Evolutionary conservation across 1,284 basidiomycete genomes (phyloP).

Genomic region (Testicularia cyperi): DNA sequence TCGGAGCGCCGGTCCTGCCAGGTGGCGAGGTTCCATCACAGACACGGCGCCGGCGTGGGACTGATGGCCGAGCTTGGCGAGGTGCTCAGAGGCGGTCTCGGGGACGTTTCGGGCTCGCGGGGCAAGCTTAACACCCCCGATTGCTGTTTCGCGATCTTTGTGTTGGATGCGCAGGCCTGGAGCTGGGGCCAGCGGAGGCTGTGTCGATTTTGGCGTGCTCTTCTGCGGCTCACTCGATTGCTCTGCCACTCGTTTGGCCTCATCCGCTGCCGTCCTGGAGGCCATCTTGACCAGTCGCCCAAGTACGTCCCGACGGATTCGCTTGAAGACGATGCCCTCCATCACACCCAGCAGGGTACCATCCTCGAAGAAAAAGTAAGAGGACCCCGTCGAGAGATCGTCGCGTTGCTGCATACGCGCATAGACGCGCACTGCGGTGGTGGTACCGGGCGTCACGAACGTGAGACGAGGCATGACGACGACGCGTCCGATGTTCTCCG

Average conservation of each 20-base stretch:
- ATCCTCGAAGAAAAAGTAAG: conserved; percentile 20
- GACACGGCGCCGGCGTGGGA: too few species aligned
- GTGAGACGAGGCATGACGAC: conserved; percentile 12
- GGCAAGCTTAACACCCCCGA: too few species aligned
- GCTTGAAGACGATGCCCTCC: conserved; percentile 33
- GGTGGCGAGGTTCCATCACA: neutral
- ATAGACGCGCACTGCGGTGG: conserved; percentile 12
- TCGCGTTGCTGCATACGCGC: conserved; percentile 26
- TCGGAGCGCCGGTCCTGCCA: conserved; percentile 11
- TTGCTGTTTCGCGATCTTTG: too few species aligned
- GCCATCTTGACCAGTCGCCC: conserved; percentile 25
- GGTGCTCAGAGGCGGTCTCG: too few species aligned
- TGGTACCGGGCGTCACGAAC: conserved; percentile 9
- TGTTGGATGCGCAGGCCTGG: too few species aligned
- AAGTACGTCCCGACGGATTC: conserved; percentile 29
- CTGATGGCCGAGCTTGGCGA: too few species aligned
- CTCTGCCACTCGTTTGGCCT: conserved; percentile 7
- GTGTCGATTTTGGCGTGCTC: neutral
- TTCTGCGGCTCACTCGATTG: conserved; percentile 6
- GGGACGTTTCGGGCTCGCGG: too few species aligned
- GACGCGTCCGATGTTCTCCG: conserved; percentile 30
- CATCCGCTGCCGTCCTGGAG: conserved; percentile 22
- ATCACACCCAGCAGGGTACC: conserved; percentile 26
- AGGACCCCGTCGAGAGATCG: conserved; percentile 20
- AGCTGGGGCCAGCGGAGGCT: too few species aligned